Percentiles rank a stretch among this genome's conserved stretches.
Evolutionary conservation across 1,284 basidiomycete genomes (phyloP).

Genomic region (Uromyces viciae-fabae): DNA sequence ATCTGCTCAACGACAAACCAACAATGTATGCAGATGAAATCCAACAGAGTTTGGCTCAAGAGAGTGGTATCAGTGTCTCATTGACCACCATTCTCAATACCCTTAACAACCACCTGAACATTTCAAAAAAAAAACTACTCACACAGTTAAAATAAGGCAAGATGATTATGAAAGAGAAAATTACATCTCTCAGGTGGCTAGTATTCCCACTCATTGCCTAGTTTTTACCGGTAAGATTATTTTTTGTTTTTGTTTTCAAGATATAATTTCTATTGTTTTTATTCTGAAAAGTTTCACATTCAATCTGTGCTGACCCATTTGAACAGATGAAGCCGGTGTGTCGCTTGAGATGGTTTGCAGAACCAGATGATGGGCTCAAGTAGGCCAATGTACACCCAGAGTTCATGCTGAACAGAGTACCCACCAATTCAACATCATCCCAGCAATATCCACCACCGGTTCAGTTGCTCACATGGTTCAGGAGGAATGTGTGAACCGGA

Average conservation of each 20-base stretch:
- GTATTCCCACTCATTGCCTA: not conserved
- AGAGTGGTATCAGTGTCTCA: not conserved
- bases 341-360: not conserved
- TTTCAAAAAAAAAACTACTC: not conserved
- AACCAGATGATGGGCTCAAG: not conserved
- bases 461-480: not conserved
- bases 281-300: no score
- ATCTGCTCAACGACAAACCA: not conserved
- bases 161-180: not conserved
- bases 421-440: conserved; percentile 4
- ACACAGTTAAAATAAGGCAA: not conserved
- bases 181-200: not conserved
- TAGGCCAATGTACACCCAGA: not conserved
- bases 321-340: conserved; percentile 15
- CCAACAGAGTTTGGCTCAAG: not conserved
- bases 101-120: not conserved
- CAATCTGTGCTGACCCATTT: no score
- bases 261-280: not conserved
- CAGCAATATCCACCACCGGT: not conserved
- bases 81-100: not conserved
- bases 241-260: no score
- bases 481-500: not conserved
- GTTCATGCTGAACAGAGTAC: not conserved
- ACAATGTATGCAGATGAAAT: not conserved
- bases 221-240: not conserved